These are phyloP conservation scores for Penicillium aurantiogriseum DNA, from an alignment of 2,329 filamentous ascomycete species.

Conservation along the genomic window DNA sequence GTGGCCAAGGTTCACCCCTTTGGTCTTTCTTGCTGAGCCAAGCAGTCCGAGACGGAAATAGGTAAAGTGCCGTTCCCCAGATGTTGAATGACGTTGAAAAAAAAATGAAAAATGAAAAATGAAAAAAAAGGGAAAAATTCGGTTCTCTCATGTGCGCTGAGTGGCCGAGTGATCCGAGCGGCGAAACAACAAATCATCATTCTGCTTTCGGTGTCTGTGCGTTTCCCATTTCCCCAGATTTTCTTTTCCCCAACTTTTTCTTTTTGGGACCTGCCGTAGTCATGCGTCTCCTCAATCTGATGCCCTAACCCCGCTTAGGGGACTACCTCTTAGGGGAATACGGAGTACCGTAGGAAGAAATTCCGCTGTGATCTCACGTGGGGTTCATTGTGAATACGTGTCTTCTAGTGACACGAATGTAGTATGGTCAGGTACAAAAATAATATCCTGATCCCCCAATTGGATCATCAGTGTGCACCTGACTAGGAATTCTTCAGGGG, in stretches of 20 bases:
- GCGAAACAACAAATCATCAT: constrained; percentile 15
- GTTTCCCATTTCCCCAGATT: constrained; percentile 26
- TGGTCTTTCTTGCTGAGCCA: neutral
- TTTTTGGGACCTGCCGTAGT: neutral
- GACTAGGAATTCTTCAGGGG: neutral
- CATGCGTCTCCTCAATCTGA: neutral
- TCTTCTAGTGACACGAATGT: neutral
- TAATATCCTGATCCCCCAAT: constrained; percentile 4
- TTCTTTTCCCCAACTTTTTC: constrained; percentile 21
- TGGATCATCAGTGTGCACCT: neutral
- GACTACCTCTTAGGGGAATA: too few species aligned
- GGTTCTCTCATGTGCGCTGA: constrained; percentile 4
- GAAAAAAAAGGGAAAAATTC: neutral
- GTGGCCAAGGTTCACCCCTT: neutral
- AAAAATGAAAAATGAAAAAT: neutral
- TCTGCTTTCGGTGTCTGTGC: neutral
- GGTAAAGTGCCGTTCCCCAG: constrained; percentile 16
- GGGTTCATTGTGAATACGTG: neutral
- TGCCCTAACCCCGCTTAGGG: neutral
- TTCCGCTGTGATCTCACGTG: neutral
- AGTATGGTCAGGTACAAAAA: neutral
- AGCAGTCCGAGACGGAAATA: constrained; percentile 8
- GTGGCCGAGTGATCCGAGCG: constrained; percentile 23
- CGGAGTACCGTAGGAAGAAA: neutral
- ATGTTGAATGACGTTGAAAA: constrained; percentile 6